Percentiles rank a stretch among this genome's conserved stretches.
Conservation (phyloP, 495 filamentous ascomycete genomes). For the Xylaria telfairii region DNA sequence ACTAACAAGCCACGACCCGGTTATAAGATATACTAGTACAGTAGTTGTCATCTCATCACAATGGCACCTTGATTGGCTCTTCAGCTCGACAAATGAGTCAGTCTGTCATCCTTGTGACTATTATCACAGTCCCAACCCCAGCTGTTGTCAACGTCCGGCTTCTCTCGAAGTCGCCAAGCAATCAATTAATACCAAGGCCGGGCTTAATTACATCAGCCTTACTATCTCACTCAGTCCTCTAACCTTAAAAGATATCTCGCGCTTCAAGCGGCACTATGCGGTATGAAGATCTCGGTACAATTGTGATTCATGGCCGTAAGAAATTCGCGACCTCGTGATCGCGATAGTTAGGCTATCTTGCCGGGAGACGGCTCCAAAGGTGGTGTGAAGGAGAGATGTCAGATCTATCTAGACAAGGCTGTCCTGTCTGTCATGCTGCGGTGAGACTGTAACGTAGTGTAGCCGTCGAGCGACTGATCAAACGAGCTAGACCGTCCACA, state of each 20-base stretch:
- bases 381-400: background rate
- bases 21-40: background rate
- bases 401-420: slow-evolving; percentile 12
- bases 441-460: slow-evolving; percentile 14
- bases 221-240: background rate
- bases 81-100: background rate
- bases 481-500: background rate
- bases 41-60: background rate
- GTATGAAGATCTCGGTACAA: background rate
- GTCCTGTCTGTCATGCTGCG: background rate
- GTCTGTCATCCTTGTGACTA: background rate
- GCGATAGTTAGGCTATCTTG: background rate
- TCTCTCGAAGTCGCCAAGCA: background rate
- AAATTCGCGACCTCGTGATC: background rate
- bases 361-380: background rate
- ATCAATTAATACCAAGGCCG: background rate
- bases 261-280: background rate
- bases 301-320: background rate
- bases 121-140: background rate
- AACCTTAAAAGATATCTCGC: background rate
- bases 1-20: background rate
- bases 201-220: background rate
- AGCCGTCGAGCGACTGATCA: slow-evolving; percentile 5
- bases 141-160: background rate
- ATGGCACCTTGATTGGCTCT: background rate